These are phyloP conservation scores for Penicillium occitanis DNA, from an alignment of 2,329 filamentous ascomycete species.

Conservation along the genomic window DNA sequence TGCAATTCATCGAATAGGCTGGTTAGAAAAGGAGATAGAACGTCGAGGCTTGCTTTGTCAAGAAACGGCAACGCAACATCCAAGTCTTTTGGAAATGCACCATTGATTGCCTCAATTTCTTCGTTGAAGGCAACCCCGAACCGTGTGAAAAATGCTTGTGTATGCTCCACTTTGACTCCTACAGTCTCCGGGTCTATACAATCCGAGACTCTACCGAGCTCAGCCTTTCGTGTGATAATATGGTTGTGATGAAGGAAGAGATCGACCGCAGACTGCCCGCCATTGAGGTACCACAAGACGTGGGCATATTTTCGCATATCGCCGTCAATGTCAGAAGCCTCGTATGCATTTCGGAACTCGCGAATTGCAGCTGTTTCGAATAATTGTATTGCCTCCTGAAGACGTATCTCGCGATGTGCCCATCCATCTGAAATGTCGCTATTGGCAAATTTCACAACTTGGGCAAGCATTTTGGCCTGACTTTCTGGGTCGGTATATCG, in stretches of 20 bases:
- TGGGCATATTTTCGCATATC: constrained; percentile 86
- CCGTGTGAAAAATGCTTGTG: constrained; percentile 74
- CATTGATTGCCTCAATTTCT: constrained; percentile 74
- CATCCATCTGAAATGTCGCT: constrained; percentile 80
- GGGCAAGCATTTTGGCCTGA: constrained; percentile 84
- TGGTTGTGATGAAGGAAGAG: constrained; percentile 87
- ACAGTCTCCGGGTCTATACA: constrained; percentile 71
- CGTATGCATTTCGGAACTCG: constrained; percentile 92
- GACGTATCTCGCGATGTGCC: constrained; percentile 66
- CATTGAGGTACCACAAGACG: constrained; percentile 79
- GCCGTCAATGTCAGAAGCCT: constrained; percentile 82
- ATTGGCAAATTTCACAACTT: constrained; percentile 73
- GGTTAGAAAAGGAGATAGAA: constrained; percentile 81
- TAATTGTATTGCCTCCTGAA: constrained; percentile 71
- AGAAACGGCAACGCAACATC: constrained; percentile 75
- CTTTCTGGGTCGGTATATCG: constrained; percentile 84
- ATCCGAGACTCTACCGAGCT: constrained; percentile 73
- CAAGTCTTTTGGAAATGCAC: constrained; percentile 72
- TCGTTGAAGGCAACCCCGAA: constrained; percentile 77
- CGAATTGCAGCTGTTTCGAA: constrained; percentile 89
- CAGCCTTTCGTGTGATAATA: constrained; percentile 70
- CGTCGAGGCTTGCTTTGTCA: constrained; percentile 77
- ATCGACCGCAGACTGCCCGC: constrained; percentile 74
- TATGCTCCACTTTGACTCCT: constrained; percentile 75
- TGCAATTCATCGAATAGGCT: constrained; percentile 85